phyloP scores from a whole-genome alignment of 306 rosid species.

The Senna tora region DNA sequence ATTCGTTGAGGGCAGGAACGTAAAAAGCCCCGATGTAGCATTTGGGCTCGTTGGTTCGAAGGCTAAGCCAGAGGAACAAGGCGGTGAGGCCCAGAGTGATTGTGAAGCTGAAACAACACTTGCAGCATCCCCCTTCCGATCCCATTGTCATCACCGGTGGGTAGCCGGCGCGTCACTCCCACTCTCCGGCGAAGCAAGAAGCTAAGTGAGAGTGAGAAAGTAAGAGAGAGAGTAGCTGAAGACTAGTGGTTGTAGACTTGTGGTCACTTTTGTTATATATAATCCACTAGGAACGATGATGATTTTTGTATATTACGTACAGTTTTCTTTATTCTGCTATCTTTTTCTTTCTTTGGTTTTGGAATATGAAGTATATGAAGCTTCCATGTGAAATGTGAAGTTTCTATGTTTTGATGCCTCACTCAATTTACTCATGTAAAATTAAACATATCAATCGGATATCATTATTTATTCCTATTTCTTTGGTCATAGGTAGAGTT shows the following conservation, averaged over 20 bases:
- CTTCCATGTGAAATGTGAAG: neutral
- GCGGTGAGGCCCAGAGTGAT: constrained; percentile 44
- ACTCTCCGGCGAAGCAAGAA: neutral
- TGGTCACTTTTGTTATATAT: no score
- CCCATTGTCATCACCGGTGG: constrained; percentile 17
- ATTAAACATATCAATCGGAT: no score
- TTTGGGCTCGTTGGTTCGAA: constrained; percentile 60
- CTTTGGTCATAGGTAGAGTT: no score
- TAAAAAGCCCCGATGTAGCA: constrained; percentile 51
- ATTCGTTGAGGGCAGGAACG: constrained; percentile 69
- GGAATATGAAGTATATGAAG: neutral
- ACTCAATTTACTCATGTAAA: neutral
- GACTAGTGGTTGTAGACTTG: no score
- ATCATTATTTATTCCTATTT: no score
- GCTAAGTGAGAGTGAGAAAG: neutral
- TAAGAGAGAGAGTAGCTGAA: neutral
- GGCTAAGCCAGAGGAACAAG: constrained; percentile 54
- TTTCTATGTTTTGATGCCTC: neutral
- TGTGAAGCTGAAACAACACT: constrained; percentile 40
- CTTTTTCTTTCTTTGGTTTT: neutral
- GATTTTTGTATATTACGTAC: neutral
- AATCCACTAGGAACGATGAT: no score
- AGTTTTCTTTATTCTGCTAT: neutral
- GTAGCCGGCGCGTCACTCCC: neutral
- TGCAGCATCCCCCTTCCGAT: constrained; percentile 33